Conservation (phyloP, 805 yeast genomes). For the Candida chilensis region DNA sequence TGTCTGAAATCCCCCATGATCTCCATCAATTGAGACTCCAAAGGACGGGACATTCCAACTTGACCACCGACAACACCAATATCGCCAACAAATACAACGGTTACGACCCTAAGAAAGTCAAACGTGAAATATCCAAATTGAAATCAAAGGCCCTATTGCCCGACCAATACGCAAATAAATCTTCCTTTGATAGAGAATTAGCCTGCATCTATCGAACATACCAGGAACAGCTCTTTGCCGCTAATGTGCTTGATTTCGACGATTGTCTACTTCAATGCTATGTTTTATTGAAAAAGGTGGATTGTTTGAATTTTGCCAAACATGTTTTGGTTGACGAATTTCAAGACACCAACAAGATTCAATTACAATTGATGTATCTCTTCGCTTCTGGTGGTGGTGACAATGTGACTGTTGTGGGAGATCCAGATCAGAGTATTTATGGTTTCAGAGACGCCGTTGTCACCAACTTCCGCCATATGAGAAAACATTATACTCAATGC, state of each 20-base stretch:
- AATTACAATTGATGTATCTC: conserved; percentile 55
- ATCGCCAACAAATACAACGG: conserved; percentile 11
- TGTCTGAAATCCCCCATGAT: conserved; percentile 16
- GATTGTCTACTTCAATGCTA: conserved; percentile 59
- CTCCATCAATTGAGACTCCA: conserved; percentile 7
- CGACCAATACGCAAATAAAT: conserved; percentile 19
- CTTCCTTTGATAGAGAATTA: conserved; percentile 17
- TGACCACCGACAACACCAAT: conserved; percentile 1
- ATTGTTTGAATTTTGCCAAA: conserved; percentile 38
- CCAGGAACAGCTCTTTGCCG: conserved; percentile 32
- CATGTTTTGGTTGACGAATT: conserved; percentile 90
- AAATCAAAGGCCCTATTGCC: conserved; percentile 46
- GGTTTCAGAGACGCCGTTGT: conserved; percentile 78
- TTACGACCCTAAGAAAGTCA: conserved; percentile 29
- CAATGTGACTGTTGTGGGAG: conserved; percentile 86
- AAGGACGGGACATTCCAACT: conserved; percentile 3
- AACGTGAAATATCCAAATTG: conserved; percentile 40
- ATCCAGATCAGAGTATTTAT: conserved; percentile 93
- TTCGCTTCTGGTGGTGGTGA: conserved; percentile 30
- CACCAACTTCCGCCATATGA: conserved; percentile 55
- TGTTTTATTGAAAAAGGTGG: conserved; percentile 34
- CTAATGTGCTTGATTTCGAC: conserved; percentile 67
- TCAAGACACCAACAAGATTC: conserved; percentile 83
- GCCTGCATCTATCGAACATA: conserved; percentile 37
- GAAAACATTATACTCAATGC: conserved; percentile 14